phyloP scores from a whole-genome alignment of 2,329 filamentous ascomycete species.

The Colletotrichum lindemuthianum region DNA sequence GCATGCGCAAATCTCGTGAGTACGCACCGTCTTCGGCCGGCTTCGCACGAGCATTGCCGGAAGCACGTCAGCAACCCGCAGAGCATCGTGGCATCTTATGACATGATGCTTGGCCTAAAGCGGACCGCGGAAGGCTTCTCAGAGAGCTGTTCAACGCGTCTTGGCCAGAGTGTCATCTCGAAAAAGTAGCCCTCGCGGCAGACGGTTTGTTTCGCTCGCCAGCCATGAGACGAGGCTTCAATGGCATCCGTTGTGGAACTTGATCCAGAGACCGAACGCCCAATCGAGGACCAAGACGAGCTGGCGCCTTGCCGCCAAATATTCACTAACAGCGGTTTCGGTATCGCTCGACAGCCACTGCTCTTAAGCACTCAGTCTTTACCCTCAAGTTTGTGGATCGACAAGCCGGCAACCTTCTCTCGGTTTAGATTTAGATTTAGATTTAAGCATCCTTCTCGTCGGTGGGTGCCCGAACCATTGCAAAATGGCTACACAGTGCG shows the following conservation, averaged over 20 bases:
- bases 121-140: conserved; percentile 3
- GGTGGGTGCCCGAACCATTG: conserved; percentile 13
- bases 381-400: conserved; percentile 16
- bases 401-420: conserved; percentile 19
- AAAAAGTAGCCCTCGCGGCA: neutral
- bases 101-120: conserved; percentile 10
- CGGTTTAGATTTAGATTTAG: conserved; percentile 23
- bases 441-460: conserved; percentile 23
- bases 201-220: conserved; percentile 24
- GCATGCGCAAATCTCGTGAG: neutral
- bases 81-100: conserved; percentile 3
- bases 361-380: conserved; percentile 9
- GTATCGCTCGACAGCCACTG: conserved; percentile 16
- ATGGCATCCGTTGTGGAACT: conserved; percentile 3
- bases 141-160: neutral
- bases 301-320: conserved; percentile 25
- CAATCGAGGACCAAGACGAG: conserved; percentile 9
- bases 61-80: neutral
- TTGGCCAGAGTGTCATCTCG: conserved; percentile 1
- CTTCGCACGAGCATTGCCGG: neutral
- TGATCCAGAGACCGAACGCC: conserved; percentile 6
- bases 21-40: neutral
- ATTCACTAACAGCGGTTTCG: conserved; percentile 24
- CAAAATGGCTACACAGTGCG: neutral
- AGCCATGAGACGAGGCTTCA: conserved; percentile 16